Base-by-base conservation (phyloP, 768 basidiomycete genomes). In the Russula griseocarnosa region DNA sequence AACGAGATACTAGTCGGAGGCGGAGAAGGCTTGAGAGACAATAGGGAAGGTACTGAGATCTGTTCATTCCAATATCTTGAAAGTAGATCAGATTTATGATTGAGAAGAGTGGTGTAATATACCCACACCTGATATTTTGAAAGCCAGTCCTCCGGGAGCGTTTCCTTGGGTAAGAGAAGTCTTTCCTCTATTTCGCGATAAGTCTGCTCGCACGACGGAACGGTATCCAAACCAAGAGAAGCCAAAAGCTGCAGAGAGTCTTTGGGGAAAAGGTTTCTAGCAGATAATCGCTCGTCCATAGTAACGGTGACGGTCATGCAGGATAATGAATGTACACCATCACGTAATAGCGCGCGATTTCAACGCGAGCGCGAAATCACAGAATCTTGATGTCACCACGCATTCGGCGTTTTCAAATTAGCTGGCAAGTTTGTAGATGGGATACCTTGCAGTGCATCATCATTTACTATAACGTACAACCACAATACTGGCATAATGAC, bases 81-180 rank as follows among this genome's bases (percentile, higher is more conserved):
- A 65, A 32, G 65, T 61, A 61, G 42, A 62, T 58, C 56, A 56
- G 38, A 53, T 40, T 20, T 49, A 32, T 62, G 46, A 51, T 26
- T 51, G 32, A 66, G 52, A 34, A 47, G 22, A 56, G 62, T n/a
- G 28, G 71, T 36, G 69, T 16, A 34, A 20, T 8, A 58, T 58
- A 69, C 85, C 67, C 76, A 96, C 95, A 88, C 79, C 81, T 96
- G 94, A 76, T 94, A 94, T 38, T 79, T 81, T 58, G 86, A 80
- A 55, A 96, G 78, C 83, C 88, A 90, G 64, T 90, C 85, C 9
- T 79, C 76, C 3, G 87, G 89, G 22, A 96, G 75, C 38, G 74
- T 79, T 50, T 80, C 78, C 53, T 83, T 84, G 3, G 93, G 93
- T 24, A 86, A 76, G 36, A 96, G 78, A 26, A 96, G 76, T 64